These are phyloP conservation scores for Phaeomoniella chlamydospora DNA, from an alignment of 2,329 filamentous ascomycete genomes.

Conservation along the genomic window DNA sequence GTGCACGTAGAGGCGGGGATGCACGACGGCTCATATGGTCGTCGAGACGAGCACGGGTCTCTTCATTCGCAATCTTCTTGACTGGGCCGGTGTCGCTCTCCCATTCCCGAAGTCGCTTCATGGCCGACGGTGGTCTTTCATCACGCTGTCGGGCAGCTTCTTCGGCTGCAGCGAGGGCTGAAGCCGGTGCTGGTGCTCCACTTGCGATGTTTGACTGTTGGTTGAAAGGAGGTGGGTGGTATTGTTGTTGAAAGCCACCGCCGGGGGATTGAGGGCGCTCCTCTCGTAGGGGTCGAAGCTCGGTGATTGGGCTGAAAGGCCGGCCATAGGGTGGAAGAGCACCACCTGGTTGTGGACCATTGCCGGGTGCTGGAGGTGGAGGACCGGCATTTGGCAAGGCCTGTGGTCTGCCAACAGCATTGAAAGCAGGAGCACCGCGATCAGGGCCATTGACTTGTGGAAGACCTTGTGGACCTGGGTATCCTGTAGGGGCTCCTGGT, in stretches of 20 bases:
- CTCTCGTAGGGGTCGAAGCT: slow-evolving; percentile 69
- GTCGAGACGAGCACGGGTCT: slow-evolving; percentile 72
- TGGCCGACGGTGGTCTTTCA: slow-evolving; percentile 59
- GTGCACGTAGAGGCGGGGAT: slow-evolving; percentile 38
- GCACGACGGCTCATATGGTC: slow-evolving; percentile 68
- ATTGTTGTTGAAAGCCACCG: slow-evolving; percentile 68
- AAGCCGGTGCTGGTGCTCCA: slow-evolving; percentile 52
- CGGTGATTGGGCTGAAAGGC: slow-evolving; percentile 65
- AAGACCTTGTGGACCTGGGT: slow-evolving; percentile 32
- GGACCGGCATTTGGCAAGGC: slow-evolving; percentile 26
- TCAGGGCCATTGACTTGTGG: slow-evolving; percentile 33
- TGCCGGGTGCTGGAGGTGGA: slow-evolving; percentile 37
- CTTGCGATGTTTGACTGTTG: slow-evolving; percentile 62
- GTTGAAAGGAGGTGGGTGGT: slow-evolving; percentile 74
- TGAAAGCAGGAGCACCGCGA: slow-evolving; percentile 22
- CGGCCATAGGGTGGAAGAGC: slow-evolving; percentile 59
- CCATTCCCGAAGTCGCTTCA: slow-evolving; percentile 86
- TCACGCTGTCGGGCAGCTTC: slow-evolving; percentile 52
- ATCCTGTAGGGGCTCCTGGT: slow-evolving; percentile 36
- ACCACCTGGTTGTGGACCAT: slow-evolving; percentile 42
- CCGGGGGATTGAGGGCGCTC: slow-evolving; percentile 84
- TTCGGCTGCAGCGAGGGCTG: slow-evolving; percentile 53
- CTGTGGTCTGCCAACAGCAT: slow-evolving; percentile 26
- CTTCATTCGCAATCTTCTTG: slow-evolving; percentile 83
- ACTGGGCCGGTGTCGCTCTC: slow-evolving; percentile 56